Evolutionary conservation across 495 filamentous ascomycete genomes (phyloP).

Genomic region (Clohesyomyces aquaticus): DNA sequence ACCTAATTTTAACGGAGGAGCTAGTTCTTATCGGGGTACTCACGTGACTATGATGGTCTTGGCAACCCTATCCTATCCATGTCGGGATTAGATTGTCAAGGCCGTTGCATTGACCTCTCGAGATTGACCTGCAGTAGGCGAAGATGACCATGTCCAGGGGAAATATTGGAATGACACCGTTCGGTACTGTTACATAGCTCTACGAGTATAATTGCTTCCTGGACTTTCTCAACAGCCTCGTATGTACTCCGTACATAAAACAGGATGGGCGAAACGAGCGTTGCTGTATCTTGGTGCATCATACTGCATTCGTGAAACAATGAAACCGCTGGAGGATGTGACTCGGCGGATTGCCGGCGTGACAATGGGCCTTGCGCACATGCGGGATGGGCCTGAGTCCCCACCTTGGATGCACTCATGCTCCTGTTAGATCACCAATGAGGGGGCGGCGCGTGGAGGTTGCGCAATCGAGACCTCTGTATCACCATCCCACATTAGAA

Average conservation of each 20-base stretch:
- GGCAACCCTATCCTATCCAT: no score
- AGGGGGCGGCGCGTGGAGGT: neutral
- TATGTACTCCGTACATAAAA: no score
- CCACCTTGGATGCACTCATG: neutral
- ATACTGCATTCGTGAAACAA: neutral
- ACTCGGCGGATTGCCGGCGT: neutral
- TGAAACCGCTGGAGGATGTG: neutral
- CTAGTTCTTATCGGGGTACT: neutral
- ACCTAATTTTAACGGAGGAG: neutral
- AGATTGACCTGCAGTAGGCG: neutral
- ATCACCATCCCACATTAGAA: constrained; percentile 8
- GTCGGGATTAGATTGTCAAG: no score
- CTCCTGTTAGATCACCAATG: neutral
- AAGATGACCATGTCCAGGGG: neutral
- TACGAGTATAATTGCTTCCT: no score
- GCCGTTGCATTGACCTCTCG: neutral
- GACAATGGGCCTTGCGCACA: no score
- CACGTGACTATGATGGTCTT: no score
- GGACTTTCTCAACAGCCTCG: no score
- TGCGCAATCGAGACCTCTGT: neutral
- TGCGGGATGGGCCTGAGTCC: no score
- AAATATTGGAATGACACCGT: neutral
- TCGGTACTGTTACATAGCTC: no score
- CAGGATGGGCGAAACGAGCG: neutral
- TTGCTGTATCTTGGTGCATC: neutral